A percentile compares a stretch with the other conserved stretches of the same genome.
Conservation (phyloP, 306 rosid species). For the Quercus alba region DNA sequence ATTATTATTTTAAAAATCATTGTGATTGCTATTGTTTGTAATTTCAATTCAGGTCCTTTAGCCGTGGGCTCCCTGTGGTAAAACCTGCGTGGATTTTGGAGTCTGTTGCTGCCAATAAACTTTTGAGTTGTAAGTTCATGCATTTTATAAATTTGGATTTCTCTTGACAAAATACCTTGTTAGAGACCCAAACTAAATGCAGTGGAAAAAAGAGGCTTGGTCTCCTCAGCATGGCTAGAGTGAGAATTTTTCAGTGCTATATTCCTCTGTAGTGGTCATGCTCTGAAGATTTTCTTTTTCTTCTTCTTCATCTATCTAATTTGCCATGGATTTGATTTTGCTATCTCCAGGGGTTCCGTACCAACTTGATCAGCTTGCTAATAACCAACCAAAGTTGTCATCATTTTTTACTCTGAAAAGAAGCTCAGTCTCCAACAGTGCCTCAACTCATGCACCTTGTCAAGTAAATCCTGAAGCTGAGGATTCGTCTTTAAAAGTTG, state of each 20-base stretch:
- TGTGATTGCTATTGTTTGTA: slow-evolving; percentile 22
- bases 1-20: neutral
- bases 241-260: slow-evolving; percentile 3
- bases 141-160: slow-evolving; percentile 14
- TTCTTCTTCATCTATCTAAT: slow-evolving; percentile 1
- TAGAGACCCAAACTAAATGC: neutral
- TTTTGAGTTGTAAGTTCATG: slow-evolving; percentile 70
- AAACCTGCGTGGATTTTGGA: slow-evolving; percentile 91
- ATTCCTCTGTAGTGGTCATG: neutral
- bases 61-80: slow-evolving; percentile 86
- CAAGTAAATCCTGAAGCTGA: slow-evolving; percentile 40
- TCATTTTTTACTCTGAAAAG: slow-evolving; percentile 60
- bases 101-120: slow-evolving; percentile 73
- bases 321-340: neutral
- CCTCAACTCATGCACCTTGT: slow-evolving; percentile 23
- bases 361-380: slow-evolving; percentile 67
- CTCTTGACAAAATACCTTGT: neutral
- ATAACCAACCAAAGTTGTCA: slow-evolving; percentile 70
- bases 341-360: slow-evolving; percentile 72
- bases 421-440: slow-evolving; percentile 26
- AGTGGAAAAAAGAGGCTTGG: neutral
- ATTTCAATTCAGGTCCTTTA: slow-evolving; percentile 65
- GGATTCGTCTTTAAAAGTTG: slow-evolving; percentile 32
- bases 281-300: neutral
- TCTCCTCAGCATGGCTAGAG: neutral